A percentile compares a stretch with the other conserved stretches of the same genome.
Evolutionary conservation across 2,329 filamentous ascomycete genomes (phyloP).

Genomic region (Colletotrichum melonis): DNA sequence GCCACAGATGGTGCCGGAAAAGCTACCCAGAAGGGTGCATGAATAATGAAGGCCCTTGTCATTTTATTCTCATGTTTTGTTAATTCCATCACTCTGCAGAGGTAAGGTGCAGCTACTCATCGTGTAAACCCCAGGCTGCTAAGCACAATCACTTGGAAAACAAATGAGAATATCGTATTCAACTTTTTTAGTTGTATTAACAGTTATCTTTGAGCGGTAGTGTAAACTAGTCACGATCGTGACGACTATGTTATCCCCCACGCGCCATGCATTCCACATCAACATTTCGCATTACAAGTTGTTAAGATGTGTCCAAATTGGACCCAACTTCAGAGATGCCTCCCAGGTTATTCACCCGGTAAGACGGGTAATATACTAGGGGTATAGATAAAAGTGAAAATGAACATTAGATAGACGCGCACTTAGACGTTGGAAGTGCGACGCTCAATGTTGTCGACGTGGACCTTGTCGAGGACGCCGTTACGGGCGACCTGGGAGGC

Average conservation of each 20-base stretch:
- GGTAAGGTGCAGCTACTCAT: too few relatives aligned
- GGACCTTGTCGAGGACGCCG: constrained; percentile 45
- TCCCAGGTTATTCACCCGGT: not conserved
- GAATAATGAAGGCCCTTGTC: constrained; percentile 3
- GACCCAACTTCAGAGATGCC: constrained; percentile 14
- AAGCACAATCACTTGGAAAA: too few relatives aligned
- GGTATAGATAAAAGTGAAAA: constrained; percentile 15
- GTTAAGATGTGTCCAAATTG: constrained; percentile 6
- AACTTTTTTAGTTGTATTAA: constrained; percentile 17
- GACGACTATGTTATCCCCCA: constrained; percentile 15
- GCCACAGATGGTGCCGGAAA: not conserved
- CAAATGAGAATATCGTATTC: not conserved
- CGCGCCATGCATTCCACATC: constrained; percentile 32
- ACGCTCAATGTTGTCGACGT: constrained; percentile 43
- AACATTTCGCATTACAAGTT: constrained; percentile 31
- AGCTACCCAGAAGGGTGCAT: not conserved
- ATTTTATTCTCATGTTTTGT: not conserved
- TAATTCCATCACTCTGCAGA: not conserved
- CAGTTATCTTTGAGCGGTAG: not conserved
- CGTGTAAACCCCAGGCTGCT: too few relatives aligned
- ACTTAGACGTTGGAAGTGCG: constrained; percentile 46
- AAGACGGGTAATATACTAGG: constrained; percentile 9
- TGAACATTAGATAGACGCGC: constrained; percentile 42
- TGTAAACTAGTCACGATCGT: constrained; percentile 17
- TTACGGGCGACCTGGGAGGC: constrained; percentile 60